These are phyloP conservation scores for Saccharomycopsis fodiens DNA, from an alignment of 805 yeast species.

Conservation along the genomic window DNA sequence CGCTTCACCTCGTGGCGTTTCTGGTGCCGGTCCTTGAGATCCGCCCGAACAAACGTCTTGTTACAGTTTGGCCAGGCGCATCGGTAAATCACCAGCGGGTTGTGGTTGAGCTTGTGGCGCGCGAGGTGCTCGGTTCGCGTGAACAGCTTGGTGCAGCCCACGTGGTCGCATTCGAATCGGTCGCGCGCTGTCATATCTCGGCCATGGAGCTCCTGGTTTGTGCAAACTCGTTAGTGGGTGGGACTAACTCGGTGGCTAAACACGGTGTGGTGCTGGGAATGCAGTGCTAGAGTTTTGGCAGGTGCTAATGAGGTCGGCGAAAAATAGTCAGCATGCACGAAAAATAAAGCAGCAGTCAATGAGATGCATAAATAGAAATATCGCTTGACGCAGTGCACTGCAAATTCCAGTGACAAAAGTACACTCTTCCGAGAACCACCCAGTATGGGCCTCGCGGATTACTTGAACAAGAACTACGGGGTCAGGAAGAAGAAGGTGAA, in stretches of 20 bases:
- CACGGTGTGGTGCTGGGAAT: too few species aligned
- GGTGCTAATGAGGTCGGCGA: too few species aligned
- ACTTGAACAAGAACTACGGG: slow-evolving; percentile 18
- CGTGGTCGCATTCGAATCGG: slow-evolving; percentile 34
- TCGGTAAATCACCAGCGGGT: slow-evolving; percentile 44
- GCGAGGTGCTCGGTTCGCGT: slow-evolving; percentile 58
- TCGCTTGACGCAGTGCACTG: too few species aligned
- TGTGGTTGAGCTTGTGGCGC: slow-evolving; percentile 57
- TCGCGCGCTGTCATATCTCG: background rate
- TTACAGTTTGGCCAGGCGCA: slow-evolving; percentile 45
- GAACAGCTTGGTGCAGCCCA: slow-evolving; percentile 48
- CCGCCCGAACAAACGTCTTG: slow-evolving; percentile 57
- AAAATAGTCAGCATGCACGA: background rate
- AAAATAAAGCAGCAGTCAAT: background rate
- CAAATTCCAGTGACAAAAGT: too few species aligned
- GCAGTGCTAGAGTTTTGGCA: too few species aligned
- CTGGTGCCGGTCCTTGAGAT: slow-evolving; percentile 41
- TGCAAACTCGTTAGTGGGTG: too few species aligned
- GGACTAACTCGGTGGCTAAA: too few species aligned
- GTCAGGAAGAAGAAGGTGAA: background rate
- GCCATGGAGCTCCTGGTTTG: too few species aligned
- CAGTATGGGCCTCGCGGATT: slow-evolving; percentile 10
- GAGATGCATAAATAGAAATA: background rate
- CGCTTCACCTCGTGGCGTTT: slow-evolving; percentile 34
- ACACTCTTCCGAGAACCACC: too few species aligned